phyloP scores from a whole-genome alignment of 371 early-diverging fungal genomes.

The Mucor circinelloides region DNA sequence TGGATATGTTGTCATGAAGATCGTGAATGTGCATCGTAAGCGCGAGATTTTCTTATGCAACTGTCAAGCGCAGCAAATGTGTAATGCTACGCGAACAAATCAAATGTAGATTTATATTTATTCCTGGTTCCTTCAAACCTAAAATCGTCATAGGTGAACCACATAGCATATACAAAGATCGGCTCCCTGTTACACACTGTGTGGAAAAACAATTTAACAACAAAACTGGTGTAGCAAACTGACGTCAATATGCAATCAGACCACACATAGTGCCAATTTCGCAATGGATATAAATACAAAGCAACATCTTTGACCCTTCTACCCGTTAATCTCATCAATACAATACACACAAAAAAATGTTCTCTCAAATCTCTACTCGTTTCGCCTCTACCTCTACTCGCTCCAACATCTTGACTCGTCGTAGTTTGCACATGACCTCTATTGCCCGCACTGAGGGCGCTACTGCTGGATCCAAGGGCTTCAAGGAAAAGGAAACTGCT shows the following conservation, averaged over 20 bases:
- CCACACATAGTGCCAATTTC: neutral
- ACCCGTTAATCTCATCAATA: neutral
- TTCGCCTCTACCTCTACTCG: conserved; percentile 1
- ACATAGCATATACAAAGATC: neutral
- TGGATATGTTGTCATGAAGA: too few species aligned
- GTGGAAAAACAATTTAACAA: neutral
- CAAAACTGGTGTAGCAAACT: neutral
- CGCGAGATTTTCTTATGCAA: neutral
- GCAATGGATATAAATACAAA: neutral
- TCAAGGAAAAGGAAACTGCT: conserved; percentile 47
- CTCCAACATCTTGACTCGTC: conserved; percentile 5
- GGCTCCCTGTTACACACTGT: neutral
- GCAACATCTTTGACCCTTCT: neutral
- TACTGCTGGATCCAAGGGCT: conserved; percentile 33
- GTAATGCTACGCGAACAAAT: neutral
- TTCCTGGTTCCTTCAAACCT: neutral
- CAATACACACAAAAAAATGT: neutral
- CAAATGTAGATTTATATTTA: neutral
- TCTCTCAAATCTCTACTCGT: conserved; percentile 9
- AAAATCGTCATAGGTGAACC: neutral
- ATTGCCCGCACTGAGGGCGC: conserved; percentile 33
- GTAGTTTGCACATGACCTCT: conserved; percentile 15
- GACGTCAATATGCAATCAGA: conserved; percentile 13
- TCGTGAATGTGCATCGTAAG: neutral
- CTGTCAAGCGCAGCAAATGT: too few species aligned